A percentile compares a stretch with the other conserved stretches of the same genome.
Conservation (phyloP, 2,329 filamentous ascomycete species). For the Grosmannia serpens region DNA sequence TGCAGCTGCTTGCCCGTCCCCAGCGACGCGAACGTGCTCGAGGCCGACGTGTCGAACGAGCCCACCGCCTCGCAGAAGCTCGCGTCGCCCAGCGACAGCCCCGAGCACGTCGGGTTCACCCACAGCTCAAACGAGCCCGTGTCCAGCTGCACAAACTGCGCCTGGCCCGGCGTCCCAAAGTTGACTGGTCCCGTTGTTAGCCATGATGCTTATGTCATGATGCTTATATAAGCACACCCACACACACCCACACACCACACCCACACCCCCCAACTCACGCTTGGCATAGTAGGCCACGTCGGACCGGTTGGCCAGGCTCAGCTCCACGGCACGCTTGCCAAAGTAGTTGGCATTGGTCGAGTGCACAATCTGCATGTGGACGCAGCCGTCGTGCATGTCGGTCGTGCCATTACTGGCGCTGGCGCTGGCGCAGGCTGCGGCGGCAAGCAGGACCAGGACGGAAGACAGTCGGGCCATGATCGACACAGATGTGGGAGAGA, state of each 20-base stretch:
- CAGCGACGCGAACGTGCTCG: slow-evolving; percentile 25
- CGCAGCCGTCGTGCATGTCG: slow-evolving; percentile 17
- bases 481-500: background rate
- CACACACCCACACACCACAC: no score
- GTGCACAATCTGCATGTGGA: slow-evolving; percentile 31
- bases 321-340: slow-evolving; percentile 29
- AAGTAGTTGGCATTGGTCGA: slow-evolving; percentile 29
- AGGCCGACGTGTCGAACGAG: slow-evolving; percentile 29
- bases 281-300: slow-evolving; percentile 43
- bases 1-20: slow-evolving; percentile 26
- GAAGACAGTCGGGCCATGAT: background rate
- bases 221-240: no score
- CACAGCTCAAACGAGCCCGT: slow-evolving; percentile 50
- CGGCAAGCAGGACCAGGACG: background rate
- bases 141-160: slow-evolving; percentile 43
- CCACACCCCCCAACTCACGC: slow-evolving; percentile 20
- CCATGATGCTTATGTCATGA: no score
- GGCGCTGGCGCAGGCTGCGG: background rate
- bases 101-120: slow-evolving; percentile 49
- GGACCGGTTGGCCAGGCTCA: slow-evolving; percentile 36
- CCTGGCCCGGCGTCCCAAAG: slow-evolving; percentile 42
- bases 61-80: slow-evolving; percentile 35
- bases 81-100: slow-evolving; percentile 27
- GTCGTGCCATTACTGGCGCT: background rate
- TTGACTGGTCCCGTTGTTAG: slow-evolving; percentile 21